Base-by-base conservation (phyloP, 805 yeast genomes). In the Kazachstania bromeliacearum region DNA sequence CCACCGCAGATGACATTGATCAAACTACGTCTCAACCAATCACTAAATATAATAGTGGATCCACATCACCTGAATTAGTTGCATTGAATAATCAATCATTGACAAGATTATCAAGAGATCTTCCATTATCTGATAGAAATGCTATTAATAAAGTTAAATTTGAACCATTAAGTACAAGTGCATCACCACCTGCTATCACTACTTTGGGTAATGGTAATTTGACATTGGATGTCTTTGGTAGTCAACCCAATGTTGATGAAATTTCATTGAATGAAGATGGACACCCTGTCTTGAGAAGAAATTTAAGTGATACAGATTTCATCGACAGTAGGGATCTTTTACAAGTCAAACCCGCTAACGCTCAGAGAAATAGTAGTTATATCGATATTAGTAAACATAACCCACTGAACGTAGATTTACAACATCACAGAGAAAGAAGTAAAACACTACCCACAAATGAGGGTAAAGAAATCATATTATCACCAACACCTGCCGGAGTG, bases 191-290 rank as follows among this genome's bases (percentile, higher is more conserved):
- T 4, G 72, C 76, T 0, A 50, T 75, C 10, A 62, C 69, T 20
- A 66, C 79, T 0, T 48, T 75, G 47, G 82, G 82, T 4, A 60
- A 61, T 31, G 82, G 82, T 2, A 69, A 71, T 38, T 57, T 75
- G 27, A 60, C 66, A 0, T 53, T 71, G 19, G 67, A 62, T 33
- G 65, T 49, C 6, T 45, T 60, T 22, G 48, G 42, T 1, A 43
- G 35, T 19, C 27, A 37, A 7, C 6, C 19, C 26, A 35, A 29
- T 19, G 15, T 17, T 9, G 29, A 9, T 9, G 29, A 26, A 17
- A 26, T 9, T 10, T 10, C 29, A 3, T 13, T 13, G 29, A 26
- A 7, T 10, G 29, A 26, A 10, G 17, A 26, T 14, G n/a, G n/a
- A n/a, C n/a, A n/a, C n/a, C n/a, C n/a, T n/a, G n/a, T n/a, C n/a